A percentile compares a stretch with the other conserved stretches of the same genome.
Evolutionary conservation across 345 rosid genomes (phyloP).

Genomic region (Eucalyptus brandiana): DNA sequence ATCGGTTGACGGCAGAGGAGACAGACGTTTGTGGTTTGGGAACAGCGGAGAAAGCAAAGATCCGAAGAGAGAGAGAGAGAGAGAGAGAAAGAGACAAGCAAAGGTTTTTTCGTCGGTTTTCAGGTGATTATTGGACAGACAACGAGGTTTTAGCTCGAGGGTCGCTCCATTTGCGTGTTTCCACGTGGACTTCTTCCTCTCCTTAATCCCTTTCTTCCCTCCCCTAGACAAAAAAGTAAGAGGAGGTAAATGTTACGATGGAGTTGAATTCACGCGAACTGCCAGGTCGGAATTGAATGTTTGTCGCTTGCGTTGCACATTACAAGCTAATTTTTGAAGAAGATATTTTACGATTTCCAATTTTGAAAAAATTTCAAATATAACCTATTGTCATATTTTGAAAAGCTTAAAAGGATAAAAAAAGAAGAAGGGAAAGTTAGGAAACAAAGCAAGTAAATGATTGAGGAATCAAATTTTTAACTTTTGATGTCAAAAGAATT

Average conservation of each 20-base stretch:
- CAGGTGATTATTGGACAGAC: neutral
- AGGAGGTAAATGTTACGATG: neutral
- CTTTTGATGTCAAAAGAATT: neutral
- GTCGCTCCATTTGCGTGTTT: neutral
- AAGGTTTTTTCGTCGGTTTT: neutral
- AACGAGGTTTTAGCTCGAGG: neutral
- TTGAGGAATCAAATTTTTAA: neutral
- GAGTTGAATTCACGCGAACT: neutral
- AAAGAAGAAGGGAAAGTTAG: neutral
- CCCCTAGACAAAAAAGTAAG: neutral
- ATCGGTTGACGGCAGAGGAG: neutral
- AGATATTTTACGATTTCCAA: neutral
- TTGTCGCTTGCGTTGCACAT: neutral
- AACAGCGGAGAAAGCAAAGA: neutral
- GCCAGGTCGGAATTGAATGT: accelerated
- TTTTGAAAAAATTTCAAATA: neutral
- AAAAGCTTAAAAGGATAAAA: neutral
- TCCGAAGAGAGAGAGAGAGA: neutral
- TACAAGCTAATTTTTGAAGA: neutral
- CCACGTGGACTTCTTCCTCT: neutral
- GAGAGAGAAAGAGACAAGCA: neutral
- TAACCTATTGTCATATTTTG: neutral
- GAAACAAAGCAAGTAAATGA: neutral
- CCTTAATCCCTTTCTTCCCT: neutral
- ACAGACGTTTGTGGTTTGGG: neutral